Evolutionary conservation across 106 monocot species (phyloP).

Genomic region (Dendrobium huoshanense): DNA sequence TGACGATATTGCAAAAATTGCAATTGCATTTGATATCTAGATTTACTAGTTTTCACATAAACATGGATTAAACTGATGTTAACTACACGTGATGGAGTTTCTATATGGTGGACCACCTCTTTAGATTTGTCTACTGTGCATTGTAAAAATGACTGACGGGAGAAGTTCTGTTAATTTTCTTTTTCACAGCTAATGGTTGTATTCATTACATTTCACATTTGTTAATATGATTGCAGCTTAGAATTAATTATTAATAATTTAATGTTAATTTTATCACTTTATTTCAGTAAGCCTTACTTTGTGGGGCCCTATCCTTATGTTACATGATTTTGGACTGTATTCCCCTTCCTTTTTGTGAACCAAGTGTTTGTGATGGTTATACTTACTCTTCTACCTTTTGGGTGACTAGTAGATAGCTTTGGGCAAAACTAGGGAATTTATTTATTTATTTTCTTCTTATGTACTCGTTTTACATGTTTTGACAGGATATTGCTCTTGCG

Average conservation of each 20-base stretch:
- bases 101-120: background rate
- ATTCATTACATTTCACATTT: background rate
- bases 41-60: background rate
- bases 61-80: background rate
- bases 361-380: no score
- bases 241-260: background rate
- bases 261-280: background rate
- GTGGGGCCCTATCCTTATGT: background rate
- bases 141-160: background rate
- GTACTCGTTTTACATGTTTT: background rate
- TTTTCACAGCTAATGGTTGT: background rate
- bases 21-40: background rate
- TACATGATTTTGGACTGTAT: no score
- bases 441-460: background rate
- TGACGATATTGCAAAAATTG: background rate
- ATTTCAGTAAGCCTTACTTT: background rate
- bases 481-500: constrained; percentile 23
- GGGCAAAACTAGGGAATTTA: background rate
- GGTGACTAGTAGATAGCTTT: background rate
- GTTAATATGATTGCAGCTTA: background rate
- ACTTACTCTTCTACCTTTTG: background rate
- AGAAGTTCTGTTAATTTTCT: background rate
- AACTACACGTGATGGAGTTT: background rate
- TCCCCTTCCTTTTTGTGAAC: no score
- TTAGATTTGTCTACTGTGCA: background rate